Evolutionary conservation across 2,329 filamentous ascomycete species (phyloP).

Genomic region (Orbilia ellipsospora): DNA sequence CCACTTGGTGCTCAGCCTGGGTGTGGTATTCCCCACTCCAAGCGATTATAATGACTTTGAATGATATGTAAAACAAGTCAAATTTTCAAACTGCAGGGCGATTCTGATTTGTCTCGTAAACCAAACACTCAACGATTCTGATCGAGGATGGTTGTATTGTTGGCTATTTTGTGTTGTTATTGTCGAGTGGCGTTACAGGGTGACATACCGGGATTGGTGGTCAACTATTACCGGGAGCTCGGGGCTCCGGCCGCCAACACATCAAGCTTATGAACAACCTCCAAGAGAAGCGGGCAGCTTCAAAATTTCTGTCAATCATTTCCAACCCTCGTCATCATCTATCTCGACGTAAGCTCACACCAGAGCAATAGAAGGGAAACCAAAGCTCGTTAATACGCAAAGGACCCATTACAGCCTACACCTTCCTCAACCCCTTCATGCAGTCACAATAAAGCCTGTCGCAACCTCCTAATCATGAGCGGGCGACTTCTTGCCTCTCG

Average conservation of each 20-base stretch:
- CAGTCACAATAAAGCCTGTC: constrained; percentile 39
- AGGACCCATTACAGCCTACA: neutral
- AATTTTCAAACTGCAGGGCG: too few relatives aligned
- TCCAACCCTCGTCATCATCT: constrained; percentile 23
- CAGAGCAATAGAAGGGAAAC: constrained; percentile 1
- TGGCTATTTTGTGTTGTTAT: too few relatives aligned
- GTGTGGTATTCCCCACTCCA: too few relatives aligned
- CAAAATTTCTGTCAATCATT: constrained; percentile 23
- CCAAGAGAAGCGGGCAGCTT: neutral
- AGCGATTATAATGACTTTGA: too few relatives aligned
- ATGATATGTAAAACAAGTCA: too few relatives aligned
- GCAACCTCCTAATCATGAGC: constrained; percentile 68
- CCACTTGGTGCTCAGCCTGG: too few relatives aligned
- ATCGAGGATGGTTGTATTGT: too few relatives aligned
- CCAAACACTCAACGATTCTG: too few relatives aligned
- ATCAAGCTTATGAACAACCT: constrained; percentile 26
- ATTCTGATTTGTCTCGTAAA: too few relatives aligned
- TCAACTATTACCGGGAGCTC: neutral
- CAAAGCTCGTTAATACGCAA: constrained; percentile 10
- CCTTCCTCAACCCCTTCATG: constrained; percentile 30
- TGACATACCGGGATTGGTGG: too few relatives aligned
- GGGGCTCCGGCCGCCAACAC: constrained; percentile 46
- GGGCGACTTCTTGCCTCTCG: constrained; percentile 80
- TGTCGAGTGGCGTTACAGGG: too few relatives aligned
- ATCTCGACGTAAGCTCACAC: neutral